Base-by-base conservation (phyloP, 1,284 basidiomycete species). In the Austropuccinia psidii region DNA sequence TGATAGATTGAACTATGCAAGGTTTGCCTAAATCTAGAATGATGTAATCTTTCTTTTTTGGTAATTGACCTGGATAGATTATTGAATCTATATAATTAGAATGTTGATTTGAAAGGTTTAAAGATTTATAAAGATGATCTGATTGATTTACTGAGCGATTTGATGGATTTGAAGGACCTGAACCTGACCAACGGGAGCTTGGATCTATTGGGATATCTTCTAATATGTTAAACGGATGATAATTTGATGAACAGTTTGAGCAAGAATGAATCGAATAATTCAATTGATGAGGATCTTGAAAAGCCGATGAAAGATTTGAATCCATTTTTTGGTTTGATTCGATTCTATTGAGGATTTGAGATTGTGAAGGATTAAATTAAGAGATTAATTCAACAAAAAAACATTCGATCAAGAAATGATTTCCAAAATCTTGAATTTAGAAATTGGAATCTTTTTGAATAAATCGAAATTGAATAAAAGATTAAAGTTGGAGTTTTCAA, bases 21-120 rank as follows among this genome's bases (percentile, higher is more conserved):
- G 70, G 70, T 64, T 57, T 62, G n/a, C 70, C 70, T 27, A 73
- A 21, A 41, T 73, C 60, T 35, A 73, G 50, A 52, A 73, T 73
- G 21, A 73, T 73, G 37, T 73, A 73, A 21, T 73, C 70, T 52
- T 55, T 65, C 29, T 45, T 54, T 37, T 73, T 64, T 0, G 47
- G 15, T 11, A 62, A 24, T 70, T 68, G 65, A 24, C 33, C 50
- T 35, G 65, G 49, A 41, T 68, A 68, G 35, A 21, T 49, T 5
- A 49, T 24, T 5, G 61, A n/a, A 33, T 41, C n/a, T 29, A 49
- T 24, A 37, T 67, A 29, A 39, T 50, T 27, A 2, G n/a, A 15
- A 52, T 21, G 33, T 45, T 29, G 37, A 4, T 27, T n/a, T 19
- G 39, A 17, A 11, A 55, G 17, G 52, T 3, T 21, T 31, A 4